Conservation (phyloP, 768 basidiomycete genomes). For the Mycena haematopus region DNA sequence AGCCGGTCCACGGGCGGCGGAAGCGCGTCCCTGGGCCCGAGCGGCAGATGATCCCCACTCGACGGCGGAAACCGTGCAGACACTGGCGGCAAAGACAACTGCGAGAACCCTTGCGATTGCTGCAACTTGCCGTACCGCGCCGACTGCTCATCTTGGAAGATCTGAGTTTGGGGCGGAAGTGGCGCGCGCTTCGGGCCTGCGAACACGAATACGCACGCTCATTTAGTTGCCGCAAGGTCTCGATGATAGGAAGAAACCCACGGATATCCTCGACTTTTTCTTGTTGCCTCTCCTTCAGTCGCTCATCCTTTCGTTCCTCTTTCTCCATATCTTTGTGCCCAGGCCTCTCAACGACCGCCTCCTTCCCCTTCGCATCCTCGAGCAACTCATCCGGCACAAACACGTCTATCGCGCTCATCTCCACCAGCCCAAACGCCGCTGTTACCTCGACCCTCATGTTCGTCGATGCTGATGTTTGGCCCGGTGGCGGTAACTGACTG, state of each 20-base stretch:
- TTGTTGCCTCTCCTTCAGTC: not conserved
- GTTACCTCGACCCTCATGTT: not conserved
- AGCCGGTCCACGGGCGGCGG: conserved; percentile 11
- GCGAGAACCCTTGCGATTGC: not conserved
- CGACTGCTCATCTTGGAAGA: conserved; percentile 13
- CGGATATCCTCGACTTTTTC: conserved; percentile 2
- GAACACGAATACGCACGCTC: not conserved
- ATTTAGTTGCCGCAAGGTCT: not conserved
- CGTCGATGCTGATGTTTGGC: not conserved
- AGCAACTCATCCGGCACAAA: conserved; percentile 29
- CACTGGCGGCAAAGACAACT: conserved; percentile 9
- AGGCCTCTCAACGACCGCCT: not conserved
- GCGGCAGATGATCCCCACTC: not conserved
- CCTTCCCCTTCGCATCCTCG: conserved; percentile 22
- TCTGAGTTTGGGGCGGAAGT: conserved; percentile 15
- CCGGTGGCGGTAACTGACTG: not conserved
- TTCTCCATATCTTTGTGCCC: conserved; percentile 2
- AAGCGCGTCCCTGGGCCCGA: conserved; percentile 17
- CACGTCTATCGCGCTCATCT: conserved; percentile 3
- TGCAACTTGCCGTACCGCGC: conserved; percentile 3
- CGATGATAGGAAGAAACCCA: conserved; percentile 1
- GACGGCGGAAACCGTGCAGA: conserved; percentile 14
- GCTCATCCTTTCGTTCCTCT: not conserved
- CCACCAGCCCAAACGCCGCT: conserved; percentile 6
- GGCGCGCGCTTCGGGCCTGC: conserved; percentile 25